These are phyloP conservation scores for Lycium ferocissimum DNA, from an alignment of 257 asterid genomes.

Conservation along the genomic window DNA sequence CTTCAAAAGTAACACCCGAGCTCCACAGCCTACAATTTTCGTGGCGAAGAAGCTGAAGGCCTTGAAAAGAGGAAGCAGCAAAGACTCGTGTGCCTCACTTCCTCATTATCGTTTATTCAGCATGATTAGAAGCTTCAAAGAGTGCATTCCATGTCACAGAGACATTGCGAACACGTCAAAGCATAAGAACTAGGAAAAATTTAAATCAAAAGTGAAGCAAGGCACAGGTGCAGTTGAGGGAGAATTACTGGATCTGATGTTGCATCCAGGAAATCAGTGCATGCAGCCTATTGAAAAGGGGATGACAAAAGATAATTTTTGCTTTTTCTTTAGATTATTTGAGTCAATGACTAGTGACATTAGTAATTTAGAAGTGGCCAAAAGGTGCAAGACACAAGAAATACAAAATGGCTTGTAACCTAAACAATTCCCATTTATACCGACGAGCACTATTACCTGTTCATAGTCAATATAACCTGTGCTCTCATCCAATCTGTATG, in stretches of 20 bases:
- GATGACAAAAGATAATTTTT: not conserved
- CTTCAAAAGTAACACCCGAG: not conserved
- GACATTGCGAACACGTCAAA: not conserved
- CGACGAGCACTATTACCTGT: constrained; percentile 59
- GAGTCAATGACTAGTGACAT: not conserved
- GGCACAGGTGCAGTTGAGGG: not conserved
- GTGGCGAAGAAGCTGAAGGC: not conserved
- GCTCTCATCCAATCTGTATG: constrained; percentile 91
- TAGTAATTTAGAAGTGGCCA: constrained; percentile 21
- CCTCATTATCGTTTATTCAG: not conserved
- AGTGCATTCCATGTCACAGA: not conserved
- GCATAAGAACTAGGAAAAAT: not conserved
- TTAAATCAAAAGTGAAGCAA: not conserved
- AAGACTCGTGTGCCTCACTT: not conserved
- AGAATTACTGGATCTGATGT: not conserved
- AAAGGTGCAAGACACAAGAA: constrained; percentile 6
- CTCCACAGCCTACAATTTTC: not conserved
- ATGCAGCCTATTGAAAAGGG: not conserved
- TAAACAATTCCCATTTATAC: not conserved
- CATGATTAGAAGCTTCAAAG: not conserved
- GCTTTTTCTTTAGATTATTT: not conserved
- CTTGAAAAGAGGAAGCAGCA: constrained; percentile 22
- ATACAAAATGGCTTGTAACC: not conserved
- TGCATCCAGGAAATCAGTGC: constrained; percentile 15
- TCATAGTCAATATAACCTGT: constrained; percentile 94